Conservation (phyloP, 2,329 filamentous ascomycete genomes). For the Aotearoamyces nothofagi region DNA sequence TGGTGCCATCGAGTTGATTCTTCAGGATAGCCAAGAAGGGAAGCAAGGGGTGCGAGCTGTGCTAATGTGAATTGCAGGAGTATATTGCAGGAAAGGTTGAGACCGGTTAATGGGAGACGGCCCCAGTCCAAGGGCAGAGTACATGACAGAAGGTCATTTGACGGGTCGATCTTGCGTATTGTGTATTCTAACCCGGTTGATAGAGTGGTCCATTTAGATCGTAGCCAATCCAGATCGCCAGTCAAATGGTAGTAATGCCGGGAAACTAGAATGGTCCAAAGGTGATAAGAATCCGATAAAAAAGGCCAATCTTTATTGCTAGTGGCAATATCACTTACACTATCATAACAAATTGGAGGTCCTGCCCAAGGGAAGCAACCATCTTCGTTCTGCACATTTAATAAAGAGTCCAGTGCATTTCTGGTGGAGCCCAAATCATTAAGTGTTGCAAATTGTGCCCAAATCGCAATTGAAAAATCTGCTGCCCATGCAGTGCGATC, state of each 20-base stretch:
- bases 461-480: slow-evolving; percentile 25
- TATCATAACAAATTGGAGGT: slow-evolving; percentile 6
- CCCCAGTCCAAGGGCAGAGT: slow-evolving; percentile 3
- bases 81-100: slow-evolving; percentile 5
- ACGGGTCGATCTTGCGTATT: slow-evolving; percentile 28
- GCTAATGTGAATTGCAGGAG: slow-evolving; percentile 5
- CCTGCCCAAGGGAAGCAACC: slow-evolving; percentile 11
- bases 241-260: slow-evolving; percentile 6
- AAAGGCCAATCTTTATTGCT: too few species aligned
- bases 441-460: slow-evolving; percentile 1
- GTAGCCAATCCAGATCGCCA: slow-evolving; percentile 2
- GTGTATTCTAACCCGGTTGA: slow-evolving; percentile 18
- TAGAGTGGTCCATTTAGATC: not conserved
- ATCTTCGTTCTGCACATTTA: slow-evolving; percentile 18
- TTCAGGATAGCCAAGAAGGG: not conserved
- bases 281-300: slow-evolving; percentile 7
- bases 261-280: slow-evolving; percentile 5
- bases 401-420: slow-evolving; percentile 28
- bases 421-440: slow-evolving; percentile 1
- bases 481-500: slow-evolving; percentile 42
- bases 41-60: slow-evolving; percentile 3
- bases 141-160: slow-evolving; percentile 7
- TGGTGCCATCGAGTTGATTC: slow-evolving; percentile 1
- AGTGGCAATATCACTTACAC: too few species aligned
- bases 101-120: slow-evolving; percentile 3